A percentile compares a stretch with the other conserved stretches of the same genome.
Evolutionary conservation across 2,329 filamentous ascomycete genomes (phyloP).

Genomic region (Endoconidiophora polonica): DNA sequence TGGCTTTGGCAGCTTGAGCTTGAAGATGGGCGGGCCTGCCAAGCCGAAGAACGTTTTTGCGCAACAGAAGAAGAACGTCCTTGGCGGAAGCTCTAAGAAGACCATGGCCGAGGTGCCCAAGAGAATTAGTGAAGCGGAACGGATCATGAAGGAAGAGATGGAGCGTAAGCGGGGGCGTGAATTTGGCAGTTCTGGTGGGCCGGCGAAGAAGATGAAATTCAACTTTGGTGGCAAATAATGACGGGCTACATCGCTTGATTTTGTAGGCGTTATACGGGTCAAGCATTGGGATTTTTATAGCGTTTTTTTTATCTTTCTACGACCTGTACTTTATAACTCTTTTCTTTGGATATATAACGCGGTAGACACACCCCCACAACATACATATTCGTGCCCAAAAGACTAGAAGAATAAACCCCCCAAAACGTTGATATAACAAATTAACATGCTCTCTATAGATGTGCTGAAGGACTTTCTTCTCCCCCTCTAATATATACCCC

Average conservation of each 20-base stretch:
- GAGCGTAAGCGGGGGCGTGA: conserved; percentile 48
- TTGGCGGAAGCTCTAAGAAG: conserved; percentile 30
- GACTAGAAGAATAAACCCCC: not conserved
- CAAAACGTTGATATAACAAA: not conserved
- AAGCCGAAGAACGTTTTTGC: conserved; percentile 61
- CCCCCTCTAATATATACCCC: not conserved
- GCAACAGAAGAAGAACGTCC: conserved; percentile 13
- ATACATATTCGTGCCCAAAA: not conserved
- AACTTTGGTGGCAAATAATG: conserved; percentile 8
- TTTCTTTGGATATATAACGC: too few species aligned
- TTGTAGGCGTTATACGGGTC: not conserved
- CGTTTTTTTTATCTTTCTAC: not conserved
- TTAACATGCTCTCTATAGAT: conserved; percentile 3
- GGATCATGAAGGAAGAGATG: conserved; percentile 77
- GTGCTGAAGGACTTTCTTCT: too few species aligned
- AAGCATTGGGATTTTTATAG: not conserved
- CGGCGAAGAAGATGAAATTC: conserved; percentile 27
- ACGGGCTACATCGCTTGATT: not conserved
- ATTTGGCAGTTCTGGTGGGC: conserved; percentile 22
- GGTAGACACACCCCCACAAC: not conserved
- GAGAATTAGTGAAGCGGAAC: conserved; percentile 76
- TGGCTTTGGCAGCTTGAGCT: conserved; percentile 31
- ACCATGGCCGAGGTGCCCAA: conserved; percentile 45
- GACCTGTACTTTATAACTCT: too few species aligned
- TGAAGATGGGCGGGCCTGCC: conserved; percentile 40